Conservation (phyloP, 345 rosid species). For the Ailanthus altissimus region DNA sequence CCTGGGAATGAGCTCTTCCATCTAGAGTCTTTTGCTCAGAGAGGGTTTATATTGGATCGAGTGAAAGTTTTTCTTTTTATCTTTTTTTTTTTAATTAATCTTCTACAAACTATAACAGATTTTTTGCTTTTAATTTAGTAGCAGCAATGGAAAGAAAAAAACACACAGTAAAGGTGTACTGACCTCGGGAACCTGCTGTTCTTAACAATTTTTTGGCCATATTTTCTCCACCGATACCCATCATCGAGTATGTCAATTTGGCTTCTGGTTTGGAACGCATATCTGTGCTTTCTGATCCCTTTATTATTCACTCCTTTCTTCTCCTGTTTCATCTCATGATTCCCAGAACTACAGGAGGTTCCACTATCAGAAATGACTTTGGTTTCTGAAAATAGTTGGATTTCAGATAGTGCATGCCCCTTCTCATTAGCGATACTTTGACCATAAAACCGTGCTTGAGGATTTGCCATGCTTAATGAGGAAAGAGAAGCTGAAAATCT, state of each 20-base stretch:
- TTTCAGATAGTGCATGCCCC: neutral
- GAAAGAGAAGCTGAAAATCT: constrained; percentile 29
- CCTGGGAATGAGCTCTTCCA: neutral
- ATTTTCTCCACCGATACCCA: constrained; percentile 57
- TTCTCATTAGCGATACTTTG: constrained; percentile 3
- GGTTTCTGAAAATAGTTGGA: neutral
- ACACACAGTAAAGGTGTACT: neutral
- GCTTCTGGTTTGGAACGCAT: constrained; percentile 50
- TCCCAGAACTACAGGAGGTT: constrained; percentile 16
- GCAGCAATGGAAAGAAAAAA: too few relatives aligned
- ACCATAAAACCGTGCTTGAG: constrained; percentile 3
- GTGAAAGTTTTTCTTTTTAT: neutral
- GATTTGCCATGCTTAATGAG: constrained; percentile 10
- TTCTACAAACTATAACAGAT: neutral
- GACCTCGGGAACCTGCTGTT: constrained; percentile 47
- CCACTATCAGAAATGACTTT: neutral
- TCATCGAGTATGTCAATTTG: constrained; percentile 53
- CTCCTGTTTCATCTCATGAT: constrained; percentile 1
- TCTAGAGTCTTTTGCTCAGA: neutral
- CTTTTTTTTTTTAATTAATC: neutral
- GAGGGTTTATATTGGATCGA: neutral
- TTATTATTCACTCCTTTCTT: constrained; percentile 20
- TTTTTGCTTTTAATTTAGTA: neutral
- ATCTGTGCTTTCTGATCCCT: constrained; percentile 36
- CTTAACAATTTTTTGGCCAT: constrained; percentile 50